phyloP scores from a whole-genome alignment of 352 stramenopile genomes.

The Plasmopara viticola region DNA sequence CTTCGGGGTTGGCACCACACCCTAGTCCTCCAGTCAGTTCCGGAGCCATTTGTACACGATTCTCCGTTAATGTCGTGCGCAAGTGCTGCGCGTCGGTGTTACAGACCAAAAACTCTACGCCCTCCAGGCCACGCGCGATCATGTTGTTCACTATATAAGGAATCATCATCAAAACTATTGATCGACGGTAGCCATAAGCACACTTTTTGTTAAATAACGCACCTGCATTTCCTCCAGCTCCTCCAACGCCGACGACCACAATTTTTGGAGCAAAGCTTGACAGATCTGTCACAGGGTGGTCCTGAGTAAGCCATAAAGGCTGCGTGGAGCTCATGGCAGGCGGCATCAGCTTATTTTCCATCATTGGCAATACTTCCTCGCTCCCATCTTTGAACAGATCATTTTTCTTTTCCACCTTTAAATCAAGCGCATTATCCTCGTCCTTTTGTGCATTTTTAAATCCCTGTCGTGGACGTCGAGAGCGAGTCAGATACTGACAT shows the following conservation, averaged over 20 bases:
- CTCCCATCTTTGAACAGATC: conserved; percentile 9
- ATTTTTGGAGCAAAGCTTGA: conserved; percentile 81
- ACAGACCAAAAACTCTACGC: conserved; percentile 86
- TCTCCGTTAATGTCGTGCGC: conserved; percentile 86
- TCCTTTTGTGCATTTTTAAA: conserved; percentile 57
- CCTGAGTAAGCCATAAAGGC: conserved; percentile 69
- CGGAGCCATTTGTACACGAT: conserved; percentile 86
- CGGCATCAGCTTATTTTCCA: conserved; percentile 33
- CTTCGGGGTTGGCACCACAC: conserved; percentile 76
- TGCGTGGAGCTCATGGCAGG: conserved; percentile 51
- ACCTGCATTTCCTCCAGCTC: conserved; percentile 85
- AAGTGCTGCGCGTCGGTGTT: conserved; percentile 90
- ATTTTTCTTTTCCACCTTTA: not conserved
- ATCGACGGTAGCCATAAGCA: not conserved
- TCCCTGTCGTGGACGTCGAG: conserved; percentile 13
- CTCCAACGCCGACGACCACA: conserved; percentile 81
- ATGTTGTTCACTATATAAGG: conserved; percentile 77
- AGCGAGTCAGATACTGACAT: not conserved
- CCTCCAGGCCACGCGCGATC: conserved; percentile 76
- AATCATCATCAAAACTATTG: not conserved
- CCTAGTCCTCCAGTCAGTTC: conserved; percentile 79
- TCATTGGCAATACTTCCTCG: conserved; percentile 1
- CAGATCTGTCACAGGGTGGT: conserved; percentile 52
- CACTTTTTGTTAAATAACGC: not conserved
- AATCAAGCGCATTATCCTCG: conserved; percentile 13